Conservation (phyloP, 2,329 filamentous ascomycete species). For the Nothophoma quercina region DNA sequence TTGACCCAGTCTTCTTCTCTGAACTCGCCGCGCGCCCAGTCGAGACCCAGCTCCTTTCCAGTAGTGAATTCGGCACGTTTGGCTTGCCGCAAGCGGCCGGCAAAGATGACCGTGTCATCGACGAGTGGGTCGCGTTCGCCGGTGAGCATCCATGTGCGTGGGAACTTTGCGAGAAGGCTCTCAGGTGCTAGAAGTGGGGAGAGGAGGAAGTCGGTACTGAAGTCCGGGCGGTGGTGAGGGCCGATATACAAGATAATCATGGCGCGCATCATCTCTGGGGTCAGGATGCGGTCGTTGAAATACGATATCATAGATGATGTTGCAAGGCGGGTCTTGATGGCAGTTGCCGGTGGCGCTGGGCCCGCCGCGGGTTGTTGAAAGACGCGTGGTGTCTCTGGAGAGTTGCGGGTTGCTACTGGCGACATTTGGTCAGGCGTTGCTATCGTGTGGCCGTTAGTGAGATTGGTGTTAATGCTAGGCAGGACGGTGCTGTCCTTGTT, state of each 20-base stretch:
- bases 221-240: slow-evolving; percentile 90
- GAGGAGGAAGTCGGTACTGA: slow-evolving; percentile 87
- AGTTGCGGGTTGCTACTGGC: slow-evolving; percentile 13
- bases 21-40: slow-evolving; percentile 64
- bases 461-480: slow-evolving; percentile 28
- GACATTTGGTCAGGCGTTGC: slow-evolving; percentile 34
- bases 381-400: slow-evolving; percentile 27
- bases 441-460: slow-evolving; percentile 29
- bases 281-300: slow-evolving; percentile 93
- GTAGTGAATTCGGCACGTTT: slow-evolving; percentile 67
- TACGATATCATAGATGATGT: slow-evolving; percentile 98
- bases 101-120: slow-evolving; percentile 96
- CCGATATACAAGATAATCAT: slow-evolving; percentile 99
- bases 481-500: slow-evolving; percentile 35
- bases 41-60: slow-evolving; percentile 63
- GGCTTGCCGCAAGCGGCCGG: slow-evolving; percentile 83
- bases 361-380: slow-evolving; percentile 28
- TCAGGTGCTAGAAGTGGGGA: slow-evolving; percentile 92
- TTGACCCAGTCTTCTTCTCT: slow-evolving; percentile 79
- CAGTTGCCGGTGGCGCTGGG: slow-evolving; percentile 53
- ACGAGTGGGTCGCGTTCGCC: slow-evolving; percentile 95
- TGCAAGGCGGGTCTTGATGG: slow-evolving; percentile 83
- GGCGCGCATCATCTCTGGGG: slow-evolving; percentile 97
- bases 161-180: slow-evolving; percentile 81
- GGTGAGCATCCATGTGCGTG: slow-evolving; percentile 92